Conservation (phyloP, 202 grass and related monocot species). For the Zizania palustris region DNA sequence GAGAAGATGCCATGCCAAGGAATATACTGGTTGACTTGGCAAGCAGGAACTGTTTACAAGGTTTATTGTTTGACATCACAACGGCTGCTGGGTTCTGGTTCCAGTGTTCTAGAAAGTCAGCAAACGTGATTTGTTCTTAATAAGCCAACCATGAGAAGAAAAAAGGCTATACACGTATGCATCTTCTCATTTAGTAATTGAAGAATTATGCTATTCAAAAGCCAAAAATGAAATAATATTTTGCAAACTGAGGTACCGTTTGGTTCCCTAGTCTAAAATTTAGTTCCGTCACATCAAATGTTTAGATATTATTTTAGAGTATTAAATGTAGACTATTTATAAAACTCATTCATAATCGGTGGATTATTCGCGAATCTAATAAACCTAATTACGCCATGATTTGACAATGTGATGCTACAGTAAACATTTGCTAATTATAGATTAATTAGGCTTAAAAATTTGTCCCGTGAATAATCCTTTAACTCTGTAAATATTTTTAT, state of each 20-base stretch:
- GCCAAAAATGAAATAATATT: conserved; percentile 26
- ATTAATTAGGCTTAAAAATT: too few species aligned
- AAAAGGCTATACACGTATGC: background rate
- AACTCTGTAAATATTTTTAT: too few species aligned
- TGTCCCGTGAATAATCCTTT: too few species aligned
- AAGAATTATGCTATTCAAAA: conserved; percentile 28
- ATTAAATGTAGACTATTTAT: too few species aligned
- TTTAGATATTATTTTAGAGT: too few species aligned
- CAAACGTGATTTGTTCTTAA: conserved; percentile 5
- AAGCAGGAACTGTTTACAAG: conserved; percentile 36
- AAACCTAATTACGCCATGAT: too few species aligned
- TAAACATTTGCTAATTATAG: too few species aligned
- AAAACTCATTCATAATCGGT: too few species aligned
- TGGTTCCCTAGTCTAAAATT: too few species aligned
- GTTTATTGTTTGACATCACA: conserved; percentile 34
- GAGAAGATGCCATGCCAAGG: background rate
- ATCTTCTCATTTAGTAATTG: background rate
- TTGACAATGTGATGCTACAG: too few species aligned
- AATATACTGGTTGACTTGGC: conserved; percentile 32
- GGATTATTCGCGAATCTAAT: too few species aligned
- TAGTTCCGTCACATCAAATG: too few species aligned
- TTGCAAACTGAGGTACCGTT: conserved; percentile 2
- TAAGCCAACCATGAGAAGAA: background rate
- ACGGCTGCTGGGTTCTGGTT: background rate
- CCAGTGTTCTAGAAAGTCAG: conserved; percentile 38